phyloP scores from a whole-genome alignment of 495 filamentous ascomycete genomes.

The Pyrenula aspistea region DNA sequence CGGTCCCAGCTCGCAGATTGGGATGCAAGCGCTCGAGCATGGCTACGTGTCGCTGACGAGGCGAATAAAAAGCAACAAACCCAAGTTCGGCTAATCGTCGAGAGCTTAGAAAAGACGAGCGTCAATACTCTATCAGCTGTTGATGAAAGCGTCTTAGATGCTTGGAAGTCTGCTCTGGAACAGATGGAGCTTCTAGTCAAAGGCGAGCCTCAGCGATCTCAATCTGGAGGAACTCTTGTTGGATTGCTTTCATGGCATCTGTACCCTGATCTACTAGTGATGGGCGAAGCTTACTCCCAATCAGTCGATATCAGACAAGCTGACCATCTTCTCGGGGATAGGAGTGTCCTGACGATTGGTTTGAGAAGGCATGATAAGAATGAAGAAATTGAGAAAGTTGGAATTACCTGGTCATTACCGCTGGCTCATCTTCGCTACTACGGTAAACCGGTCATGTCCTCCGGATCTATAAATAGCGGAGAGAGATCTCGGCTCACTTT shows the following conservation, averaged over 20 bases:
- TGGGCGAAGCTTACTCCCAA: not conserved
- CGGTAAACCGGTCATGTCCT: slow-evolving; percentile 8
- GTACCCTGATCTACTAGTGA: slow-evolving; percentile 19
- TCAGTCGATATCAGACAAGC: slow-evolving; percentile 5
- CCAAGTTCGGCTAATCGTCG: slow-evolving; percentile 8
- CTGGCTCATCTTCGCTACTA: slow-evolving; percentile 21
- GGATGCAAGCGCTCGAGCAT: slow-evolving; percentile 24
- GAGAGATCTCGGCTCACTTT: slow-evolving; percentile 2
- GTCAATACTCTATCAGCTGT: slow-evolving; percentile 1
- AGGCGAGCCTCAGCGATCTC: slow-evolving; percentile 11
- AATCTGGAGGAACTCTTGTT: slow-evolving; percentile 15
- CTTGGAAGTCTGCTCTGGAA: slow-evolving; percentile 10
- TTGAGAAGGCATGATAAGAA: slow-evolving; percentile 1
- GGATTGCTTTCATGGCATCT: slow-evolving; percentile 25
- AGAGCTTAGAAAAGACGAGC: slow-evolving; percentile 1
- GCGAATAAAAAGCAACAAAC: slow-evolving; percentile 10
- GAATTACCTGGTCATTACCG: slow-evolving; percentile 19
- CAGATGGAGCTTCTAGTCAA: slow-evolving; percentile 12
- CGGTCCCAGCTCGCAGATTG: slow-evolving; percentile 18
- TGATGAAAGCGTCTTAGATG: slow-evolving; percentile 4
- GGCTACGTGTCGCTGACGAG: slow-evolving; percentile 19
- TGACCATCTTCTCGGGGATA: slow-evolving; percentile 8
- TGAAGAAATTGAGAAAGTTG: slow-evolving; percentile 1
- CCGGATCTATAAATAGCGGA: not conserved
- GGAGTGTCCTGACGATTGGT: slow-evolving; percentile 11